Conservation (phyloP, 2,329 filamentous ascomycete species). For the Sporothrix humicola region DNA sequence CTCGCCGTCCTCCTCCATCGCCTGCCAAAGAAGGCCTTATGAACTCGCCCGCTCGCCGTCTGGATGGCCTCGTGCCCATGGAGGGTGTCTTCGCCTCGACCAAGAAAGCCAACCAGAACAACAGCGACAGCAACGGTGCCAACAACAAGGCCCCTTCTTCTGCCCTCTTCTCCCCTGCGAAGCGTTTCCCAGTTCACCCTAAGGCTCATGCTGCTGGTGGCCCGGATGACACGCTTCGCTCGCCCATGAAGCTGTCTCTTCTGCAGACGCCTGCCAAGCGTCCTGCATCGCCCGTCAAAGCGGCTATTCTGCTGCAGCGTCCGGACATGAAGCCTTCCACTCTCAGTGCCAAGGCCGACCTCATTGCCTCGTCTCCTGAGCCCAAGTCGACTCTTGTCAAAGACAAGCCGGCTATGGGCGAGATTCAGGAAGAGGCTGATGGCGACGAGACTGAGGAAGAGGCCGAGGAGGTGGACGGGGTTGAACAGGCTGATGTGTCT, state of each 20-base stretch:
- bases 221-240: constrained; percentile 42
- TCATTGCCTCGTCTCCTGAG: constrained; percentile 41
- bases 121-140: constrained; percentile 35
- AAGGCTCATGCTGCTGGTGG: constrained; percentile 46
- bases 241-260: constrained; percentile 55
- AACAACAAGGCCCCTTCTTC: constrained; percentile 36
- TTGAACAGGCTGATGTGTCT: constrained; percentile 21
- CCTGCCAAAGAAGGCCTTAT: constrained; percentile 59
- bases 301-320: constrained; percentile 44
- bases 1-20: constrained; percentile 59
- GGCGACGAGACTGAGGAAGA: constrained; percentile 25
- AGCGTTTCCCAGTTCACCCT: constrained; percentile 54
- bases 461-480: not conserved
- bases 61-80: constrained; percentile 50
- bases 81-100: constrained; percentile 12
- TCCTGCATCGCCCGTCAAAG: constrained; percentile 46
- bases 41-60: constrained; percentile 61
- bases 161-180: constrained; percentile 58
- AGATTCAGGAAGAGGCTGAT: constrained; percentile 27
- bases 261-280: constrained; percentile 53
- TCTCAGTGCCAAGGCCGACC: constrained; percentile 32
- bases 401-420: constrained; percentile 27
- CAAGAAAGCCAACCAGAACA: constrained; percentile 35
- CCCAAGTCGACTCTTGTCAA: constrained; percentile 48
- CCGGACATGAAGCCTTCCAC: constrained; percentile 37